These are phyloP conservation scores for Panicum miliaceum DNA, from an alignment of 176 grass and related monocot genomes.

Conservation along the genomic window DNA sequence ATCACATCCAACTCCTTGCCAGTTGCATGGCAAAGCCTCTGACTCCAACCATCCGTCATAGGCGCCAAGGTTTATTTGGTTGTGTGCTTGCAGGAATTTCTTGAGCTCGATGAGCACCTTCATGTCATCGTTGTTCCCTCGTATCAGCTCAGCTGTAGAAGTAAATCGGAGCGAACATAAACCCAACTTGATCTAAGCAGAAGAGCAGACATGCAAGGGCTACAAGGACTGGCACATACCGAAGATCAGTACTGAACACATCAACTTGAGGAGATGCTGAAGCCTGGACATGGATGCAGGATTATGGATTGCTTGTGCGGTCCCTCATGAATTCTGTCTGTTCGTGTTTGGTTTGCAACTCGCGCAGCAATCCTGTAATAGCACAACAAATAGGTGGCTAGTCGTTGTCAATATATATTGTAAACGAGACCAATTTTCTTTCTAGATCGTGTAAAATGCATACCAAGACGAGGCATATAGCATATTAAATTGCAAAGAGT, in stretches of 20 bases:
- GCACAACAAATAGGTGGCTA: neutral
- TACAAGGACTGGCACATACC: neutral
- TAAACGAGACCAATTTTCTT: neutral
- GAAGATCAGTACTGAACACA: neutral
- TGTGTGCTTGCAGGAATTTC: constrained; percentile 42
- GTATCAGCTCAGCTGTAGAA: neutral
- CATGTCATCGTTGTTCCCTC: constrained; percentile 18
- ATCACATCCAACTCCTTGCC: constrained; percentile 54
- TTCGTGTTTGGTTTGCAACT: neutral
- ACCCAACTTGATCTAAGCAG: neutral
- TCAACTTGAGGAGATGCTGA: neutral
- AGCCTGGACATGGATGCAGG: constrained; percentile 23
- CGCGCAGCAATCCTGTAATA: neutral
- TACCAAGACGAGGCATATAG: neutral
- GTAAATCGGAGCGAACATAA: neutral
- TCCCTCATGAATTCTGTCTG: neutral
- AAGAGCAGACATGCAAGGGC: neutral
- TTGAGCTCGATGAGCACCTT: constrained; percentile 54
- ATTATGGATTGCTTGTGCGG: neutral
- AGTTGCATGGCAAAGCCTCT: constrained; percentile 44
- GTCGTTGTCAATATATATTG: neutral
- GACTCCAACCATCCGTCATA: constrained; percentile 48
- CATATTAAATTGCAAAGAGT: neutral
- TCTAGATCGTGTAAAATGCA: neutral
- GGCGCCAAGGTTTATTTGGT: constrained; percentile 38